A percentile compares a stretch with the other conserved stretches of the same genome.
These are phyloP conservation scores for Paraconiothyrium brasiliense DNA, from an alignment of 2,329 filamentous ascomycete species.

Conservation along the genomic window DNA sequence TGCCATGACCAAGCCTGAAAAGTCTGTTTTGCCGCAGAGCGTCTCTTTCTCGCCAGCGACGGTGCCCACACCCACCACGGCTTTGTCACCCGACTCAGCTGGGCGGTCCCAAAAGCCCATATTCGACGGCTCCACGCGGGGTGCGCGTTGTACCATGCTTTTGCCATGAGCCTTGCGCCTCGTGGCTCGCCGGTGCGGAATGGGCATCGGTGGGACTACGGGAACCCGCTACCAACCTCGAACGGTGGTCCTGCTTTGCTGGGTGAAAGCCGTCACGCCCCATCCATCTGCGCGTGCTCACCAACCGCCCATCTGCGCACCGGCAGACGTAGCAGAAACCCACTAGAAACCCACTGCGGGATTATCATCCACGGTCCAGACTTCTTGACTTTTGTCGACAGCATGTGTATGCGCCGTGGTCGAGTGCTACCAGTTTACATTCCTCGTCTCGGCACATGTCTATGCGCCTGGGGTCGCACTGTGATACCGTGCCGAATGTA, in stretches of 20 bases:
- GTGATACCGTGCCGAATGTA: background rate
- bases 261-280: constrained; percentile 1
- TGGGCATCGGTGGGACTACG: background rate
- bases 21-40: background rate
- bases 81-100: background rate
- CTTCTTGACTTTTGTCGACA: background rate
- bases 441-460: background rate
- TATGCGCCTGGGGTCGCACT: background rate
- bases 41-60: background rate
- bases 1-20: background rate
- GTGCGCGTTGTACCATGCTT: background rate
- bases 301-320: background rate
- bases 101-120: background rate
- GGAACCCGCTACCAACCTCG: background rate
- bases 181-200: background rate
- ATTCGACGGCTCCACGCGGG: background rate
- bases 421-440: background rate
- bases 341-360: background rate
- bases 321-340: background rate
- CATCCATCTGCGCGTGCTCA: background rate
- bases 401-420: background rate
- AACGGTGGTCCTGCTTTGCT: background rate
- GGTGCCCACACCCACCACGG: background rate
- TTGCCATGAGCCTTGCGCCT: background rate
- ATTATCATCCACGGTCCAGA: background rate